Evolutionary conservation across 352 stramenopile genomes (phyloP).

Genomic region (Phytophthora tubulina): DNA sequence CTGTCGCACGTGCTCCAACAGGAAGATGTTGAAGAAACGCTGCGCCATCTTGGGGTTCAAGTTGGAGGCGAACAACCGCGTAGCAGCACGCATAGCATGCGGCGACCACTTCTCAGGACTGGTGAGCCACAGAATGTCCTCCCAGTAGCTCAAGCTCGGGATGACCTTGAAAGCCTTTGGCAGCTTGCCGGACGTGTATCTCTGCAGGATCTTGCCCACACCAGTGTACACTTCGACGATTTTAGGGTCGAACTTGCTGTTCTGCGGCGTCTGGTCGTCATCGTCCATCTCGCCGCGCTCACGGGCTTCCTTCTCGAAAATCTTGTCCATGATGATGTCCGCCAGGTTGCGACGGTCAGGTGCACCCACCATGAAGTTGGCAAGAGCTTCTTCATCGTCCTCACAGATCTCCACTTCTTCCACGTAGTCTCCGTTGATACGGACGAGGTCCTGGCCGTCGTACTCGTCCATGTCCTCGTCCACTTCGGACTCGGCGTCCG

Average conservation of each 20-base stretch:
- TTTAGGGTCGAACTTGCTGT: conserved; percentile 91
- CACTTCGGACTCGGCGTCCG: conserved; percentile 49
- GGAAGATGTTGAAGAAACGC: conserved; percentile 99
- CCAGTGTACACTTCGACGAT: conserved; percentile 99
- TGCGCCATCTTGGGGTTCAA: conserved; percentile 99
- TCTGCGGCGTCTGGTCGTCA: conserved; percentile 57
- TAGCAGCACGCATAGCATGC: conserved; percentile 98
- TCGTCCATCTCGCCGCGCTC: conserved; percentile 86
- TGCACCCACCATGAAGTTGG: conserved; percentile 88
- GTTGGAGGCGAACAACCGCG: conserved; percentile 99
- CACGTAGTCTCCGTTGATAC: conserved; percentile 93
- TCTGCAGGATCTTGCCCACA: conserved; percentile 97
- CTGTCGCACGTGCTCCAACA: conserved; percentile 96
- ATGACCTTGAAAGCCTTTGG: conserved; percentile 99
- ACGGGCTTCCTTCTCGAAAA: conserved; percentile 95
- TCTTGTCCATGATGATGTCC: conserved; percentile 99
- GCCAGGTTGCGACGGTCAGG: conserved; percentile 94
- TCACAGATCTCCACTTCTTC: conserved; percentile 91
- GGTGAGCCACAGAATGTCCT: conserved; percentile 98
- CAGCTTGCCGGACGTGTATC: conserved; percentile 98
- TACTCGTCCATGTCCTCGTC: conserved; percentile 93
- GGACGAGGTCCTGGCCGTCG: conserved; percentile 89
- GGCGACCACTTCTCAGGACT: conserved; percentile 98
- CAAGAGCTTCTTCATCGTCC: conserved; percentile 87
- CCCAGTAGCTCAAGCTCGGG: conserved; percentile 98